Percentiles rank a stretch among this genome's conserved stretches.
Conservation (phyloP, 2,329 filamentous ascomycete species). For the Fusarium mundagurra region DNA sequence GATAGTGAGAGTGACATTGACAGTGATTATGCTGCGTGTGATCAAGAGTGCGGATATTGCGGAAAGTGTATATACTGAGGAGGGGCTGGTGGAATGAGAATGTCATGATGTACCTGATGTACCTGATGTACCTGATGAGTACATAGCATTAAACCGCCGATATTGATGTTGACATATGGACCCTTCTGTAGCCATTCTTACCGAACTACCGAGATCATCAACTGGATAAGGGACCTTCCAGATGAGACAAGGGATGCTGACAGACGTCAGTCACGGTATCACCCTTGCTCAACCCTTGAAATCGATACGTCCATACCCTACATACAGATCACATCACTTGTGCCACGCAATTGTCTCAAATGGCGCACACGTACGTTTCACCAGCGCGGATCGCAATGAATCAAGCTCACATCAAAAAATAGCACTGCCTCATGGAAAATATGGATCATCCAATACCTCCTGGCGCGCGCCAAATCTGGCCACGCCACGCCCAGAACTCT, state of each 20-base stretch:
- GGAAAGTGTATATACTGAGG: constrained; percentile 36
- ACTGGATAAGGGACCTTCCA: constrained; percentile 2
- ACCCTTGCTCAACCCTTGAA: constrained; percentile 14
- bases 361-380: constrained; percentile 30
- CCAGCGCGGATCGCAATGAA: constrained; percentile 33
- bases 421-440: constrained; percentile 9
- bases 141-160: not conserved
- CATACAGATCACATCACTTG: constrained; percentile 11
- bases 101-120: not conserved
- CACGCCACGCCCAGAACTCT: constrained; percentile 13
- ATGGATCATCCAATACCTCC: constrained; percentile 18
- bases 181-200: not conserved
- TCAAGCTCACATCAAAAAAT: not conserved
- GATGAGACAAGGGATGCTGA: constrained; percentile 17
- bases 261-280: not conserved
- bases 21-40: constrained; percentile 41
- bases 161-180: not conserved
- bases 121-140: not conserved
- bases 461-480: constrained; percentile 14
- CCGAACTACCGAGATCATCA: not conserved
- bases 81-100: not conserved
- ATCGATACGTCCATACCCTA: constrained; percentile 10
- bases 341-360: constrained; percentile 37
- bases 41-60: constrained; percentile 45
- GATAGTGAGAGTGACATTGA: constrained; percentile 16